Evolutionary conservation across 371 early-diverging fungal genomes (phyloP).

Genomic region (Mortierella sp.): DNA sequence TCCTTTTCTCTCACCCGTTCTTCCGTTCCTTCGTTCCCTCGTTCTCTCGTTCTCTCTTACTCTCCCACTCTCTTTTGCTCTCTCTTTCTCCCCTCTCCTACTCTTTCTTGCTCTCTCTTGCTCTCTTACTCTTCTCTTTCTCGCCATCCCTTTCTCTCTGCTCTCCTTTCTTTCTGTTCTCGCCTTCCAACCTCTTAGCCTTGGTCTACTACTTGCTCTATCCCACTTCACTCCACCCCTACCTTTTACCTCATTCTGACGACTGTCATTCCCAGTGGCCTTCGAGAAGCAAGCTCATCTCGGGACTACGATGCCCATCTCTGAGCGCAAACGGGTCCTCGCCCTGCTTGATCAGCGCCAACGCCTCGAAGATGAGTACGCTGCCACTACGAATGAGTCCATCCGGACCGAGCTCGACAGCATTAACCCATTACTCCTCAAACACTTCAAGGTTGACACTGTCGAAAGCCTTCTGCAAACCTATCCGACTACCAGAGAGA

Average conservation of each 20-base stretch:
- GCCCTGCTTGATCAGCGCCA: constrained; percentile 19
- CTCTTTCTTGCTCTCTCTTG: too few species aligned
- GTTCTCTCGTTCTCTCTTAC: too few species aligned
- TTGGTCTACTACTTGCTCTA: too few species aligned
- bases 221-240: too few species aligned
- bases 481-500: constrained; percentile 23
- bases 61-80: too few species aligned
- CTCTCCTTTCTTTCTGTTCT: too few species aligned
- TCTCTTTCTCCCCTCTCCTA: too few species aligned
- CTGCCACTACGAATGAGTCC: neutral
- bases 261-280: neutral
- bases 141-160: too few species aligned
- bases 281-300: neutral
- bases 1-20: too few species aligned
- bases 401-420: constrained; percentile 11
- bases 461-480: neutral
- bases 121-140: too few species aligned
- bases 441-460: constrained; percentile 20
- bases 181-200: too few species aligned
- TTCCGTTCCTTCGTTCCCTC: too few species aligned
- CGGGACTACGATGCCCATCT: constrained; percentile 7
- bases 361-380: constrained; percentile 17
- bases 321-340: constrained; percentile 38
- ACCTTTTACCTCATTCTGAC: neutral
- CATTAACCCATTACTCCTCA: constrained; percentile 11